phyloP scores from a whole-genome alignment of 495 filamentous ascomycete genomes.

The Corynascus novoguineensis region DNA sequence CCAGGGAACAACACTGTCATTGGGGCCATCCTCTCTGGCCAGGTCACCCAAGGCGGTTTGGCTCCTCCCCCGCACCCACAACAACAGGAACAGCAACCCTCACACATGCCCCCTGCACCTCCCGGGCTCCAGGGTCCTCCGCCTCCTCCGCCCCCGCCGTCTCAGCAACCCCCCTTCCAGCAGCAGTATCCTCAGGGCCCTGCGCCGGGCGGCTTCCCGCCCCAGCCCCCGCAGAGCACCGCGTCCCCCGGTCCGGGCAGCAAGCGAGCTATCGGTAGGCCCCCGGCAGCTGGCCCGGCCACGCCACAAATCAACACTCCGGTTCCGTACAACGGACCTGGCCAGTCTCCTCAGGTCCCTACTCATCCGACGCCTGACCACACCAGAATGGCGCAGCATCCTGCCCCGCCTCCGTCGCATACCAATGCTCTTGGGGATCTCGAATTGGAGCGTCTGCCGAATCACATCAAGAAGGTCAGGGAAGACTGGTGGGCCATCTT shows the following conservation, averaged over 20 bases:
- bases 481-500: slow-evolving; percentile 86
- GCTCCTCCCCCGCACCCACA: slow-evolving; percentile 78
- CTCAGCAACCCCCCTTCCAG: slow-evolving; percentile 47
- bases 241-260: slow-evolving; percentile 83
- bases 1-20: slow-evolving; percentile 79
- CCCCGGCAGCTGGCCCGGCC: slow-evolving; percentile 63
- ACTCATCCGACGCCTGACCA: slow-evolving; percentile 71
- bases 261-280: slow-evolving; percentile 49
- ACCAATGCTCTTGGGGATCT: slow-evolving; percentile 80
- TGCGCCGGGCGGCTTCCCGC: slow-evolving; percentile 44
- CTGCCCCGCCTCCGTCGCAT: slow-evolving; percentile 46
- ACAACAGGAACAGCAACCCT: slow-evolving; percentile 49
- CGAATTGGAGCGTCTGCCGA: slow-evolving; percentile 75
- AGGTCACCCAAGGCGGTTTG: slow-evolving; percentile 76
- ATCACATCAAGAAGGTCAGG: slow-evolving; percentile 75
- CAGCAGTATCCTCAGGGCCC: slow-evolving; percentile 49
- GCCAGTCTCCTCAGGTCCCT: slow-evolving; percentile 72
- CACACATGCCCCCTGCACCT: slow-evolving; percentile 59
- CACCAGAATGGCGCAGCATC: slow-evolving; percentile 30
- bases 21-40: slow-evolving; percentile 90
- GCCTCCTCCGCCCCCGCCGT: slow-evolving; percentile 50
- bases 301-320: slow-evolving; percentile 86
- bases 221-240: slow-evolving; percentile 73
- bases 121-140: slow-evolving; percentile 60
- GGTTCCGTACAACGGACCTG: slow-evolving; percentile 74